Conservation (phyloP, 2,329 filamentous ascomycete species). For the Aureobasidium pullulans region DNA sequence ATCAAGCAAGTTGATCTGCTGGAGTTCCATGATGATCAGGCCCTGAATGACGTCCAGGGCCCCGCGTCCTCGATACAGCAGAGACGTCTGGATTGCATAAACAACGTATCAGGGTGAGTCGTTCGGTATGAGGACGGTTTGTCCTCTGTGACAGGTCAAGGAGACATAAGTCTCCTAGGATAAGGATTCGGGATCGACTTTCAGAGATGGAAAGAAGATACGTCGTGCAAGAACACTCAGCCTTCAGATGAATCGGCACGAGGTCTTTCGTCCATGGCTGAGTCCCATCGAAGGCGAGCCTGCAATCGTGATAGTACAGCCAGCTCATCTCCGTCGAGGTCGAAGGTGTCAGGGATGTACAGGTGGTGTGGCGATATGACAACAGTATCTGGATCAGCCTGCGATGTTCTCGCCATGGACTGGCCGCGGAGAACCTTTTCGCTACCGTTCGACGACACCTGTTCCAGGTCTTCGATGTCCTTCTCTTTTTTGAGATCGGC, state of each 20-base stretch:
- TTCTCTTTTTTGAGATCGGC: constrained; percentile 22
- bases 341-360: constrained; percentile 8
- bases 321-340: background rate
- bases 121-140: too few species aligned
- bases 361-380: constrained; percentile 9
- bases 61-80: too few species aligned
- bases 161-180: too few species aligned
- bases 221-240: background rate
- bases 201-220: too few species aligned
- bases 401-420: background rate
- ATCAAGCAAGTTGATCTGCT: too few species aligned
- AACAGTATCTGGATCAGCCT: background rate
- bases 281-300: constrained; percentile 1
- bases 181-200: too few species aligned
- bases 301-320: constrained; percentile 1
- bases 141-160: too few species aligned
- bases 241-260: background rate
- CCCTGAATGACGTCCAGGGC: too few species aligned
- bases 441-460: background rate
- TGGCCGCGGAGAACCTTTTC: background rate
- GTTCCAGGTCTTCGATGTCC: constrained; percentile 13
- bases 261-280: constrained; percentile 4
- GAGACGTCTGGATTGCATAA: too few species aligned
- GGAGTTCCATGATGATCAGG: too few species aligned
- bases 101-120: too few species aligned